phyloP scores from a whole-genome alignment of 2,329 filamentous ascomycete genomes.

The Pseudogymnoascus sp. region DNA sequence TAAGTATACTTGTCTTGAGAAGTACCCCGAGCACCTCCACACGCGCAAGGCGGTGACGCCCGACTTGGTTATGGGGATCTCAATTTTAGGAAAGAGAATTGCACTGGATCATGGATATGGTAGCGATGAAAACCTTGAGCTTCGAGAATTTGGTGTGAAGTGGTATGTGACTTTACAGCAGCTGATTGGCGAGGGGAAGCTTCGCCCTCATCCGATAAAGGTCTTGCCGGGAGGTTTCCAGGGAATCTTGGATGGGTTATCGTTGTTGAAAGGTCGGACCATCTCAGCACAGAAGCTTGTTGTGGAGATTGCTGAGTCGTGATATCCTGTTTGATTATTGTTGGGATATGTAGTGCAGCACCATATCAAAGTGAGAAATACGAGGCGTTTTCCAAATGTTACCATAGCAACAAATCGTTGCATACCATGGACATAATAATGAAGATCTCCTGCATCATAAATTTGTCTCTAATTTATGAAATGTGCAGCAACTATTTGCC shows the following conservation, averaged over 20 bases:
- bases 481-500: not conserved
- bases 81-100: constrained; percentile 21
- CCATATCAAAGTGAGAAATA: not conserved
- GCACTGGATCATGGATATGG: constrained; percentile 20
- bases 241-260: not conserved
- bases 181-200: not conserved
- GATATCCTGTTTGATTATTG: not conserved
- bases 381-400: not conserved
- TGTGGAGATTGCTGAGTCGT: not conserved
- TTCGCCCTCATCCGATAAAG: not conserved
- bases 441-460: not conserved
- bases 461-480: not conserved
- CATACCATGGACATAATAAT: not conserved
- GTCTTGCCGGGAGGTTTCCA: not conserved
- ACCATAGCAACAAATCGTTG: not conserved
- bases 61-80: constrained; percentile 24
- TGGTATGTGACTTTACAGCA: not conserved
- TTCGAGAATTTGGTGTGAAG: constrained; percentile 12
- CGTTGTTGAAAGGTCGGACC: not conserved
- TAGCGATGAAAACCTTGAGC: constrained; percentile 12
- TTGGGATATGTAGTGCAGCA: not conserved
- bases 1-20: constrained; percentile 19
- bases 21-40: constrained; percentile 2
- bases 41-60: constrained; percentile 15
- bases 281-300: not conserved